Conservation (phyloP, 306 rosid species). For the Rubus idaeus region DNA sequence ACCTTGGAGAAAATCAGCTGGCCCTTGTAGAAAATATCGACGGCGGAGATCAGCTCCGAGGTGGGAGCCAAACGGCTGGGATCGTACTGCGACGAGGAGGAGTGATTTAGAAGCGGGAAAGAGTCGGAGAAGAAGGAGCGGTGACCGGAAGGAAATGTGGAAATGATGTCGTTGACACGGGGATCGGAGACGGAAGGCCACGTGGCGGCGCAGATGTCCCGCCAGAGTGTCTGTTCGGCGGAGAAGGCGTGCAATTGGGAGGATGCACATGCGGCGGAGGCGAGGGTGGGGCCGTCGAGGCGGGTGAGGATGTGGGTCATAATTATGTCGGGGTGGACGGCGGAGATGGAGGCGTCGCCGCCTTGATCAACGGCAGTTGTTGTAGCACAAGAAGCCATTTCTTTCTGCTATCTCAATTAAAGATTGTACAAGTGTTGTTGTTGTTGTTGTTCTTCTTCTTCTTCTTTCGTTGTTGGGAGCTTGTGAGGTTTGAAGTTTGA, state of each 20-base stretch:
- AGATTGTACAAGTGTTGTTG: background rate
- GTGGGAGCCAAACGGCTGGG: conserved; percentile 8
- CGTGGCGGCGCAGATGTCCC: conserved; percentile 35
- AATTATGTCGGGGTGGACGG: conserved; percentile 61
- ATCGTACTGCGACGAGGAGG: background rate
- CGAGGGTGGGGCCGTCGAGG: conserved; percentile 69
- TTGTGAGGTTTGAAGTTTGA: background rate
- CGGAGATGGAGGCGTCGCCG: conserved; percentile 31
- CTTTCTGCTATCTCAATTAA: background rate
- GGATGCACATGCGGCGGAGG: conserved; percentile 50
- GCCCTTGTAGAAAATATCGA: conserved; percentile 54
- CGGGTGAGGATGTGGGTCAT: conserved; percentile 65
- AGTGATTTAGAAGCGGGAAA: conserved; percentile 48
- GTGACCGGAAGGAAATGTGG: conserved; percentile 56
- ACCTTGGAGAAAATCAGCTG: conserved; percentile 54
- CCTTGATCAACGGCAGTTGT: conserved; percentile 1
- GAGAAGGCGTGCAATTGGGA: conserved; percentile 55
- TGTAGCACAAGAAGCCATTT: conserved; percentile 23
- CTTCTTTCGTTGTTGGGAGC: background rate
- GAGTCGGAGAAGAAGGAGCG: conserved; percentile 71
- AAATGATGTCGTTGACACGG: conserved; percentile 26
- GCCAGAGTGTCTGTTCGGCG: conserved; percentile 64
- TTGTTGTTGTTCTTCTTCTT: background rate
- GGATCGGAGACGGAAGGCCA: conserved; percentile 76
- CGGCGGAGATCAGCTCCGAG: conserved; percentile 58